Conservation (phyloP, 192 early-diverging fungal species). For the Coemansia sp. region DNA sequence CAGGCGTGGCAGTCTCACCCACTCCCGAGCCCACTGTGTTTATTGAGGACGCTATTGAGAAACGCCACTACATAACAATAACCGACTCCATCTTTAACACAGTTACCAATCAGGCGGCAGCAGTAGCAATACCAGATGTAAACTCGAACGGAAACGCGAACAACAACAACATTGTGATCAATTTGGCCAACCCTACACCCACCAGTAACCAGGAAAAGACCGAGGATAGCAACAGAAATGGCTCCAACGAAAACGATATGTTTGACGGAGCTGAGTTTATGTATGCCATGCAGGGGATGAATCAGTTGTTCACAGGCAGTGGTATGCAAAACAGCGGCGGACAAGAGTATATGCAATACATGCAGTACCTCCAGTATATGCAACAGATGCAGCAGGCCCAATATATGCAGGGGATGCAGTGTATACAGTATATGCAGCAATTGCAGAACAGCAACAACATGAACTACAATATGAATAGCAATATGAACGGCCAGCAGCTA, state of each 20-base stretch:
- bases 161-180: conserved; percentile 14
- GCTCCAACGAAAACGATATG: neutral
- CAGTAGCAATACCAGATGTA: neutral
- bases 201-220: neutral
- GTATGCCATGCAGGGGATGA: neutral
- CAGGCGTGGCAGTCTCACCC: neutral
- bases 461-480: conserved; percentile 4
- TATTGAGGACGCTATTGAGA: neutral
- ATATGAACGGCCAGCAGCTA: neutral
- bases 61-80: conserved; percentile 3
- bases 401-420: neutral
- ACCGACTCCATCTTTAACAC: neutral
- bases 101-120: neutral
- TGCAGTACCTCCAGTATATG: neutral
- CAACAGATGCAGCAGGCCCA: neutral
- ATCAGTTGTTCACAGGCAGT: neutral
- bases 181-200: neutral
- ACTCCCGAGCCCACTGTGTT: neutral
- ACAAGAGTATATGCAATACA: neutral
- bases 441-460: neutral
- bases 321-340: neutral
- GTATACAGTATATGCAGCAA: neutral
- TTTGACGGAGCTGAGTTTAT: neutral
- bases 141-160: conserved; percentile 3
- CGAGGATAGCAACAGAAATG: neutral